Base-by-base conservation (phyloP, 1,284 basidiomycete species). In the Moniliella sp. region DNA sequence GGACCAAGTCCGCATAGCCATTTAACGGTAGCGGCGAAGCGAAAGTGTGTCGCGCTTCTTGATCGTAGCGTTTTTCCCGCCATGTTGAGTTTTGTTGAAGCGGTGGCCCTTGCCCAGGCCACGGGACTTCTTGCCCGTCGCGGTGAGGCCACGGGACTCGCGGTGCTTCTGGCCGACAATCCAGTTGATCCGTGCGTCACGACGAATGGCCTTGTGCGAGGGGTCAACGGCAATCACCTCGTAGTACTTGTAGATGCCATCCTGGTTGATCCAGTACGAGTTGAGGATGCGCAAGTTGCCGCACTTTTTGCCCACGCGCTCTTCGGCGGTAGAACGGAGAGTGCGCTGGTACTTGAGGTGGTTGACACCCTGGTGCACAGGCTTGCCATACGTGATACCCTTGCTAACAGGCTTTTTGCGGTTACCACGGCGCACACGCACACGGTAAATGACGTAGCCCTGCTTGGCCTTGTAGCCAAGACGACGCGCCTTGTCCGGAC, bases 401-500 rank as follows among this genome's bases (percentile, higher is more conserved):
- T 97, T 99, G 61, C 79, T 79, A 37, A 78, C 88, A 43, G 79
- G 86, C 73, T 86, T 91, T 72, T 99, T 99, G 69, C 91, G 77
- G 75, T 94, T 93, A 65, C 91, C 91, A 49, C 88, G 76, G 61
- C 91, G 77, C 48, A 99, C 88, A 52, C 88, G 82, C 57, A 97
- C 70, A 54, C 91, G 83, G 72, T 97, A 97, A 67, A 99, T 67
- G 43, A 97, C 78, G 65, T 83, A 99, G 58, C 91, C 91, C 68
- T 99, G 91, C 74, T 97, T 97, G 64, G 91, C 82, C 61, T 93
- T 97, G 76, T 97, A 99, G 37, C 88, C 88, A 43, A 99, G 71
- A 52, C 86, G 79, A 65, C 88, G 81, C 48, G 88, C 88, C 73
- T 94, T 97, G 72, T 97, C 88, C 36, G 88, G 91, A 62, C 91